Evolutionary conservation across 768 basidiomycete species (phyloP).

Genomic region (Pholiota conissans): DNA sequence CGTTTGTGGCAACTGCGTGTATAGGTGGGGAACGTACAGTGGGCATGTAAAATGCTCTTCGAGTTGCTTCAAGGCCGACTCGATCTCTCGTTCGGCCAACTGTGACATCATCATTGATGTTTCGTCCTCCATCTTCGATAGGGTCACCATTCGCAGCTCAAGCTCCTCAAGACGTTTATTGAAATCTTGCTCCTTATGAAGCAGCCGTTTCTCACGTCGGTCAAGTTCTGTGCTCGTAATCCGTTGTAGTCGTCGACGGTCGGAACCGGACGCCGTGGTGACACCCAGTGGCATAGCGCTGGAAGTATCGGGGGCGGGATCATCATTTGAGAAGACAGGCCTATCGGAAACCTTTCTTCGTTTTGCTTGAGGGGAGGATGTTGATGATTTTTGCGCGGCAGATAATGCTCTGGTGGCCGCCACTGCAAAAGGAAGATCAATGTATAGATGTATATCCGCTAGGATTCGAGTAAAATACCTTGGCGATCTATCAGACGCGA

Average conservation of each 20-base stretch:
- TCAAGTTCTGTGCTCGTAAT: slow-evolving; percentile 40
- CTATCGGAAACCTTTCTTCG: slow-evolving; percentile 17
- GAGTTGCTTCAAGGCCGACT: slow-evolving; percentile 47
- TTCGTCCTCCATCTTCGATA: slow-evolving; percentile 43
- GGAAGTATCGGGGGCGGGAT: slow-evolving; percentile 17
- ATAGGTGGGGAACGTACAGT: slow-evolving; percentile 41
- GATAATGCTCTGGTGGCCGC: slow-evolving; percentile 21
- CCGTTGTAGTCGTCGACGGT: slow-evolving; percentile 37
- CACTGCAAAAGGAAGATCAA: slow-evolving; percentile 11
- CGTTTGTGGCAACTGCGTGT: not conserved
- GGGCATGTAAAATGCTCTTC: slow-evolving; percentile 69
- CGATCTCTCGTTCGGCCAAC: slow-evolving; percentile 40
- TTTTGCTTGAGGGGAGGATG: slow-evolving; percentile 17
- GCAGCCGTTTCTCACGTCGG: slow-evolving; percentile 34
- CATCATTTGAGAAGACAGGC: slow-evolving; percentile 13
- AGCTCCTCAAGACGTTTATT: slow-evolving; percentile 34
- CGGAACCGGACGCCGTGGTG: slow-evolving; percentile 22
- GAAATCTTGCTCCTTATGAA: slow-evolving; percentile 40
- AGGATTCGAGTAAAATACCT: slow-evolving; percentile 14
- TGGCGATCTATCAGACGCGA: slow-evolving; percentile 30
- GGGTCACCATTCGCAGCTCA: slow-evolving; percentile 37
- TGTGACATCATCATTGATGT: slow-evolving; percentile 39
- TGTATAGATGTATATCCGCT: not conserved
- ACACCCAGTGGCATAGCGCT: slow-evolving; percentile 9
- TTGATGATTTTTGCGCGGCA: slow-evolving; percentile 16